phyloP scores from a whole-genome alignment of 2,329 filamentous ascomycete species.

The Pseudogymnoascus sp. region DNA sequence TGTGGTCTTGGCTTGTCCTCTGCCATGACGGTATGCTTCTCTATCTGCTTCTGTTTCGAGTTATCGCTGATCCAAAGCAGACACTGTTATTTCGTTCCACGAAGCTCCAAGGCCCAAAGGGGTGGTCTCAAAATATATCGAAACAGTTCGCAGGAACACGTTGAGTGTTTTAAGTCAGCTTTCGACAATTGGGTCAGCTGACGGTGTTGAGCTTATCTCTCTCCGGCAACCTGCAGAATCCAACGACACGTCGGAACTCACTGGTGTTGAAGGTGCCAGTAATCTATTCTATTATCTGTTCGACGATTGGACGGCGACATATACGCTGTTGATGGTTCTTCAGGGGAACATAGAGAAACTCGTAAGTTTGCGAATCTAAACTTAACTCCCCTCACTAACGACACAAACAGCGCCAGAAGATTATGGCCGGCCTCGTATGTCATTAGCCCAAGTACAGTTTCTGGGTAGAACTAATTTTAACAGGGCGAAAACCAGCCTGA shows the following conservation, averaged over 20 bases:
- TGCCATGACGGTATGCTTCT: slow-evolving; percentile 50
- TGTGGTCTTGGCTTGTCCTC: slow-evolving; percentile 66
- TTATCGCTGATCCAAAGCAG: slow-evolving; percentile 29
- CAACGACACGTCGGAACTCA: slow-evolving; percentile 25
- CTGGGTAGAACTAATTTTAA: slow-evolving; percentile 14
- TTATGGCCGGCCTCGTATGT: slow-evolving; percentile 24
- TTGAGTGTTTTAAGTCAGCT: slow-evolving; percentile 54
- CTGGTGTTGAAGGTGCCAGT: slow-evolving; percentile 44
- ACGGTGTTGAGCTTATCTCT: slow-evolving; percentile 26
- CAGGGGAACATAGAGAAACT: slow-evolving; percentile 41
- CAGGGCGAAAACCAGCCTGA: slow-evolving; percentile 29
- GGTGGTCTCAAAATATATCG: slow-evolving; percentile 33
- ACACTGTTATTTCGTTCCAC: slow-evolving; percentile 62
- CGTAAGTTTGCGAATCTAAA: slow-evolving; percentile 29
- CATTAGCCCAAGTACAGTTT: background rate
- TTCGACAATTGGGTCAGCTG: slow-evolving; percentile 40
- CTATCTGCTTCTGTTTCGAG: background rate
- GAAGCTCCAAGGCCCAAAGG: slow-evolving; percentile 42
- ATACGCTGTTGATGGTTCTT: slow-evolving; percentile 43
- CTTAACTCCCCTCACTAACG: slow-evolving; percentile 15
- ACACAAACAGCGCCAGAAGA: slow-evolving; percentile 17
- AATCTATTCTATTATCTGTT: slow-evolving; percentile 60
- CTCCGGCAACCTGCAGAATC: slow-evolving; percentile 22
- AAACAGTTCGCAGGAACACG: slow-evolving; percentile 37
- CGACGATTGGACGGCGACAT: slow-evolving; percentile 56